Evolutionary conservation across 495 filamentous ascomycete genomes (phyloP).

Genomic region (Apiosordaria backusii): DNA sequence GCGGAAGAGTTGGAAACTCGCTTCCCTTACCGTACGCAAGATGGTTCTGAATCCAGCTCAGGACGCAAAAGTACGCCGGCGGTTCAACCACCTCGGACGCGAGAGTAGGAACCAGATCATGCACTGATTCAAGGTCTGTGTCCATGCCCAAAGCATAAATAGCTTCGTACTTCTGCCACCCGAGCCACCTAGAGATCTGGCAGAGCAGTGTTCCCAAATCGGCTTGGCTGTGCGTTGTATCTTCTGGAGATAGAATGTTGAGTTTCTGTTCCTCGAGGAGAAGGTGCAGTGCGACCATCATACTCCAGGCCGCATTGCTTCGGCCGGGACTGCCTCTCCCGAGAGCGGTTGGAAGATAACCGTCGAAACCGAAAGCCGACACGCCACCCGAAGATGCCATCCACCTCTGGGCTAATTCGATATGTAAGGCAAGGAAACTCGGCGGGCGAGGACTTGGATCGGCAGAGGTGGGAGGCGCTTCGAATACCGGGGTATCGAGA

Average conservation of each 20-base stretch:
- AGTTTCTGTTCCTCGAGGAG: conserved; percentile 86
- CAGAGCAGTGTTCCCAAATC: conserved; percentile 68
- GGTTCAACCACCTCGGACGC: conserved; percentile 50
- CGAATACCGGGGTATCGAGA: conserved; percentile 49
- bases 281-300: conserved; percentile 78
- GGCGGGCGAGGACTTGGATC: conserved; percentile 24
- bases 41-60: conserved; percentile 63
- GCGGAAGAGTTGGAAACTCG: conserved; percentile 60
- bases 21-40: conserved; percentile 46
- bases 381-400: conserved; percentile 53
- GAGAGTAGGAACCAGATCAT: conserved; percentile 9
- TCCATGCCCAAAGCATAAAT: conserved; percentile 69
- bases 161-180: conserved; percentile 69
- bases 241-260: conserved; percentile 58
- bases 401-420: conserved; percentile 50
- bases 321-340: conserved; percentile 52
- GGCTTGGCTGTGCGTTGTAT: conserved; percentile 47
- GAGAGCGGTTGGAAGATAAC: conserved; percentile 60
- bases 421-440: conserved; percentile 44
- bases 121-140: conserved; percentile 16
- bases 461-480: conserved; percentile 12
- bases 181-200: conserved; percentile 80
- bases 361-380: conserved; percentile 48
- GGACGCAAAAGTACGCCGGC: conserved; percentile 59
- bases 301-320: conserved; percentile 58